Evolutionary conservation across 306 rosid genomes (phyloP).

Genomic region (Carpinus fangiana): DNA sequence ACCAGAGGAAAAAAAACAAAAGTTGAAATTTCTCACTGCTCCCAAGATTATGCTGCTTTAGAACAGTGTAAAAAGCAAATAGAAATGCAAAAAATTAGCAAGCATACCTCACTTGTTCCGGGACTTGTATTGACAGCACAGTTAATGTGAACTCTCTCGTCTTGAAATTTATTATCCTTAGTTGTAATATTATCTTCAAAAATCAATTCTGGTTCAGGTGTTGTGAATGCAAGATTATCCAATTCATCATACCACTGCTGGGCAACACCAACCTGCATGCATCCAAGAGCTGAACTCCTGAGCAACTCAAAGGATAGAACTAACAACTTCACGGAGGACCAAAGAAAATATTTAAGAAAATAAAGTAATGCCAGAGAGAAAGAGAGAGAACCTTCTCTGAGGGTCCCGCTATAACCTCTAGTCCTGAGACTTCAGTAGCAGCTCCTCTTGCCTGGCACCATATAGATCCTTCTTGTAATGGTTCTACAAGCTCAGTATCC

Average conservation of each 20-base stretch:
- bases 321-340: not conserved
- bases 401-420: constrained; percentile 49
- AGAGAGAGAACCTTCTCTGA: constrained; percentile 52
- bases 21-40: not conserved
- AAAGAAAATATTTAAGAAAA: constrained; percentile 14
- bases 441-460: constrained; percentile 92
- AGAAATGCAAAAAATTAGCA: not conserved
- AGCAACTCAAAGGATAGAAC: constrained; percentile 31
- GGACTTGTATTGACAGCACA: constrained; percentile 72
- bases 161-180: constrained; percentile 32
- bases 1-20: not conserved
- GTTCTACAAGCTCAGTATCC: constrained; percentile 75
- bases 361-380: constrained; percentile 1
- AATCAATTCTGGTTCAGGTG: constrained; percentile 45
- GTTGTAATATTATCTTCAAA: constrained; percentile 37
- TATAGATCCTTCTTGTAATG: constrained; percentile 67
- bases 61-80: not conserved
- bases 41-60: not conserved
- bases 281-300: constrained; percentile 28
- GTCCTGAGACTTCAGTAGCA: constrained; percentile 54
- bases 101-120: constrained; percentile 85
- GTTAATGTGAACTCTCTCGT: constrained; percentile 39
- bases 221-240: constrained; percentile 62
- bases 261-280: constrained; percentile 65
- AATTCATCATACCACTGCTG: constrained; percentile 86